Conservation (phyloP, 2,329 filamentous ascomycete genomes). For the Xylaria sp. region DNA sequence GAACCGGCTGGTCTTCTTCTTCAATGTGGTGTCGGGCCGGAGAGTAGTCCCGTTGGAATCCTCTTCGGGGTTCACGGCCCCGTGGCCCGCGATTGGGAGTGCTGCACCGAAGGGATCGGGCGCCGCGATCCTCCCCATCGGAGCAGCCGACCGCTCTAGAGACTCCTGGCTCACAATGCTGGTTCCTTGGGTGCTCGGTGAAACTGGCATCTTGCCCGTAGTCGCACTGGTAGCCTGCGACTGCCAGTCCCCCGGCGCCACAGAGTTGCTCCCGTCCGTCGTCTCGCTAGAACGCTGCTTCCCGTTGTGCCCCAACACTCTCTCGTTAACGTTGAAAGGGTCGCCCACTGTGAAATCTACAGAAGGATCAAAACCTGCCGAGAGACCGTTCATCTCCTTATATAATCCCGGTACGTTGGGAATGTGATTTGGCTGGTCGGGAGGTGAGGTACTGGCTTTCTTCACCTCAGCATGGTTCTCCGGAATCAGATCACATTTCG, state of each 20-base stretch:
- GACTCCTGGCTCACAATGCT: slow-evolving; percentile 66
- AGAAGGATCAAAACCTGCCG: slow-evolving; percentile 49
- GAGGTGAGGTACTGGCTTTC: slow-evolving; percentile 26
- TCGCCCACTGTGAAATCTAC: slow-evolving; percentile 54
- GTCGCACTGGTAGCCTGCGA: slow-evolving; percentile 66
- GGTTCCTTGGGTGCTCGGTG: slow-evolving; percentile 67
- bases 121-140: slow-evolving; percentile 44
- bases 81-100: slow-evolving; percentile 29
- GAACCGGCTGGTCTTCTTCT: slow-evolving; percentile 66
- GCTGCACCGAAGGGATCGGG: slow-evolving; percentile 39
- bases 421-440: slow-evolving; percentile 35
- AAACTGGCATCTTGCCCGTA: slow-evolving; percentile 65
- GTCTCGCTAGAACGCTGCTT: slow-evolving; percentile 64
- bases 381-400: slow-evolving; percentile 48
- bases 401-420: slow-evolving; percentile 40
- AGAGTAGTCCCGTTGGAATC: slow-evolving; percentile 48
- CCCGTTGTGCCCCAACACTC: slow-evolving; percentile 38
- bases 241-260: slow-evolving; percentile 61
- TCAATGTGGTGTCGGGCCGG: slow-evolving; percentile 54
- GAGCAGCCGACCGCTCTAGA: slow-evolving; percentile 51
- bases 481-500: slow-evolving; percentile 23
- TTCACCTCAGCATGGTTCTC: slow-evolving; percentile 34
- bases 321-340: slow-evolving; percentile 49
- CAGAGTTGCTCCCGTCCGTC: slow-evolving; percentile 62
- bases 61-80: slow-evolving; percentile 40